A percentile compares a stretch with the other conserved stretches of the same genome.
These are phyloP conservation scores for Ophiostoma montium DNA, from an alignment of 2,329 filamentous ascomycete species.

Conservation along the genomic window DNA sequence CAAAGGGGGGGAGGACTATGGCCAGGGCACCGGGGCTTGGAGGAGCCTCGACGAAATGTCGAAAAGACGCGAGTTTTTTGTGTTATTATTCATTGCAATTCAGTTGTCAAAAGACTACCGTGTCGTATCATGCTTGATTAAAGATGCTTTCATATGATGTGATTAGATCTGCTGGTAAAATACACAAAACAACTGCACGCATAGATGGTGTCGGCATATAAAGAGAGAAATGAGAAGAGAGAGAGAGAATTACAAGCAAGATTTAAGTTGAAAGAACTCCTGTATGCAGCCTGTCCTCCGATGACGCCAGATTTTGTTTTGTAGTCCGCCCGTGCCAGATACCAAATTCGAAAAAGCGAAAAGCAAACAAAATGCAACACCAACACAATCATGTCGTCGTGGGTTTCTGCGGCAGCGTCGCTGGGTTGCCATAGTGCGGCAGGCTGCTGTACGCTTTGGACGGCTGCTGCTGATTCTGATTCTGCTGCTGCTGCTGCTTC, in stretches of 20 bases:
- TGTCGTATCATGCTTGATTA: too few species aligned
- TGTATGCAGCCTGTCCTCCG: constrained; percentile 5
- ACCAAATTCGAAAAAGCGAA: background rate
- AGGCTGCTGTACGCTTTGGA: constrained; percentile 37
- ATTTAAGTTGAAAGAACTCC: constrained; percentile 4
- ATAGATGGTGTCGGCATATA: too few species aligned
- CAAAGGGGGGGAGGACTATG: background rate
- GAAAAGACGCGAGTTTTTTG: background rate
- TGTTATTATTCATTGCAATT: too few species aligned
- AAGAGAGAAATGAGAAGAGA: background rate
- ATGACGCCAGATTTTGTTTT: constrained; percentile 3
- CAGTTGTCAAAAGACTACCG: too few species aligned
- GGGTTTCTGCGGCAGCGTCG: constrained; percentile 45
- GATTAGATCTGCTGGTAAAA: too few species aligned
- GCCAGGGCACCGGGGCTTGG: background rate
- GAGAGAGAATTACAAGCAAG: background rate
- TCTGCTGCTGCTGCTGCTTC: constrained; percentile 12
- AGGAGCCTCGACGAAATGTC: background rate
- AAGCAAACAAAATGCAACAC: too few species aligned
- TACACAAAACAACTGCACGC: too few species aligned
- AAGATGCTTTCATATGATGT: too few species aligned
- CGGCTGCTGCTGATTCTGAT: constrained; percentile 6
- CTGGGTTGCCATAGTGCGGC: constrained; percentile 45
- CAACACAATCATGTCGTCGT: constrained; percentile 22
- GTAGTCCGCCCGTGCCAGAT: background rate